Evolutionary conservation across 306 rosid species (phyloP).

Genomic region (Medicago ruthenica): DNA sequence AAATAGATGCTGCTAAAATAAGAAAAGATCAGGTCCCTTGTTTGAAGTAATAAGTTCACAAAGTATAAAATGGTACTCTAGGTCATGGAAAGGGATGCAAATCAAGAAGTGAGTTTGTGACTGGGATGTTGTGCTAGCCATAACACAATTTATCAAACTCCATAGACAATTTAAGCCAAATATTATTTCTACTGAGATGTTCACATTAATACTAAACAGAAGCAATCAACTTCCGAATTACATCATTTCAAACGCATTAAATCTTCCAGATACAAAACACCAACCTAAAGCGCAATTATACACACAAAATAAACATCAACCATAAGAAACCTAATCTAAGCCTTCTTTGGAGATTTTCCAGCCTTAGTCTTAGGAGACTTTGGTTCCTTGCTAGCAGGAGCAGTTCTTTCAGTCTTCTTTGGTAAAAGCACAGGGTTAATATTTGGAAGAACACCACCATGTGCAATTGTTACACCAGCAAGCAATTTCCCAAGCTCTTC

Average conservation of each 20-base stretch:
- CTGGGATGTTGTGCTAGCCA: too few relatives aligned
- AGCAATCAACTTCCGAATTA: neutral
- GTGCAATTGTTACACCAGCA: conserved; percentile 84
- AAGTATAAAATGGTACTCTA: too few relatives aligned
- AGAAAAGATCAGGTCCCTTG: too few relatives aligned
- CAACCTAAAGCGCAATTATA: conserved; percentile 37
- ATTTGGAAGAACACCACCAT: conserved; percentile 87
- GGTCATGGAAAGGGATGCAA: too few relatives aligned
- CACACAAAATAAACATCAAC: conserved; percentile 40
- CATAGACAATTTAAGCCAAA: neutral
- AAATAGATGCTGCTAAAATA: too few relatives aligned
- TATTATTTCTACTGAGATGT: neutral
- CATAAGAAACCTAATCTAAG: conserved; percentile 23
- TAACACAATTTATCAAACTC: too few relatives aligned
- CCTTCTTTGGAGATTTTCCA: conserved; percentile 74
- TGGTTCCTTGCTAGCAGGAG: conserved; percentile 48
- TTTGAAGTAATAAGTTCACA: too few relatives aligned
- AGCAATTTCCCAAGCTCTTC: conserved; percentile 86
- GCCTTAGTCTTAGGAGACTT: conserved; percentile 71
- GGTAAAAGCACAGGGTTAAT: conserved; percentile 82
- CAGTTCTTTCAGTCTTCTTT: conserved; percentile 58
- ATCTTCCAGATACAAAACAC: neutral
- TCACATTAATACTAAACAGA: neutral
- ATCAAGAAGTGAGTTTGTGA: too few relatives aligned
- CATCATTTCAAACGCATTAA: neutral